A percentile compares a stretch with the other conserved stretches of the same genome.
These are phyloP conservation scores for Zygosaccharomyces lentus DNA, from an alignment of 805 yeast species.

Conservation along the genomic window DNA sequence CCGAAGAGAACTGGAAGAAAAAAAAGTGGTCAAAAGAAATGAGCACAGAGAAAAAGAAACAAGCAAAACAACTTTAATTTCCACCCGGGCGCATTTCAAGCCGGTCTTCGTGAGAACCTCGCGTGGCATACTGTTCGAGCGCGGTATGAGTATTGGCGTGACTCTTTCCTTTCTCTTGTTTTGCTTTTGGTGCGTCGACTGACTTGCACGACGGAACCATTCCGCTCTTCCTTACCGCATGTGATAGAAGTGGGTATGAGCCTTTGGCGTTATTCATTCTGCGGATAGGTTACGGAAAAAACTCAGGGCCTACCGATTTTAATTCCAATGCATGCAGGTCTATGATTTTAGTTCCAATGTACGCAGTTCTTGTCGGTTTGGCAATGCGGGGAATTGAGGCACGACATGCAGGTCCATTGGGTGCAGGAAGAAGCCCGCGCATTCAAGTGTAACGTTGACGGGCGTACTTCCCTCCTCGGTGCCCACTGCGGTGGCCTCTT, in stretches of 20 bases:
- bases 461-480: too few species aligned
- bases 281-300: not conserved
- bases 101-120: not conserved
- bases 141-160: not conserved
- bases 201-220: not conserved
- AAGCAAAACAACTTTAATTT: not conserved
- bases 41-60: not conserved
- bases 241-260: not conserved
- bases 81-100: not conserved
- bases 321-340: too few species aligned
- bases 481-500: too few species aligned
- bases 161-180: not conserved
- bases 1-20: slow-evolving; percentile 9
- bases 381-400: too few species aligned
- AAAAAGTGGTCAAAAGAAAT: not conserved
- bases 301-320: not conserved
- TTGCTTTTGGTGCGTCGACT: not conserved
- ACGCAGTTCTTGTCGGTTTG: too few species aligned
- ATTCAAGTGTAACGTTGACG: too few species aligned
- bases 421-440: too few species aligned
- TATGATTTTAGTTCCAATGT: too few species aligned
- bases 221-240: not conserved
- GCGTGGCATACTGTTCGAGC: not conserved
- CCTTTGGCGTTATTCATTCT: too few species aligned
- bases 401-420: too few species aligned